phyloP scores from a whole-genome alignment of 352 stramenopile species.

The Blastocystis sp. region DNA sequence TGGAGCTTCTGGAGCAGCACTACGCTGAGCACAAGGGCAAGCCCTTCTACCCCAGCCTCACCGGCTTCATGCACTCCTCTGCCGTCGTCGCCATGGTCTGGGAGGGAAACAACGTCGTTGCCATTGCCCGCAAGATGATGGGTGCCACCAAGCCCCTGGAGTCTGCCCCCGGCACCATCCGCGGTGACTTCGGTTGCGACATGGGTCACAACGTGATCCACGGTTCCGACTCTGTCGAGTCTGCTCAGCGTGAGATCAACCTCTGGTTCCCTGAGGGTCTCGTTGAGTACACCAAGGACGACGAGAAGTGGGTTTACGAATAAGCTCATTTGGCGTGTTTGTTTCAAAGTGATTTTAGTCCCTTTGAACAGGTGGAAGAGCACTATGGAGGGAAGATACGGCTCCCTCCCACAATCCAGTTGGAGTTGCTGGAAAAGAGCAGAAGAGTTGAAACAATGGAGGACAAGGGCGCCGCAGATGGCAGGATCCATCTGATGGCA shows the following conservation, averaged over 20 bases:
- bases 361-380: no score
- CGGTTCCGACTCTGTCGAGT: constrained; percentile 92
- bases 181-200: constrained; percentile 86
- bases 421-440: no score
- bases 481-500: neutral
- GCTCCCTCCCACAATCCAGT: no score
- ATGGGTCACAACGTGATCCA: constrained; percentile 90
- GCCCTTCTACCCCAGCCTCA: constrained; percentile 86
- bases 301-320: constrained; percentile 91
- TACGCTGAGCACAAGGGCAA: constrained; percentile 88
- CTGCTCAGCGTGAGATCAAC: constrained; percentile 91
- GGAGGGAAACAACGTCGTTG: constrained; percentile 87
- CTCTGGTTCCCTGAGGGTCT: constrained; percentile 94
- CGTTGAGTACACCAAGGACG: constrained; percentile 83
- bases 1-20: constrained; percentile 81
- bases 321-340: constrained; percentile 66
- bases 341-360: neutral
- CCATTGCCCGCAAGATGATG: constrained; percentile 89
- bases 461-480: neutral
- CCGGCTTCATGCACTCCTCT: constrained; percentile 90
- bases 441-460: no score
- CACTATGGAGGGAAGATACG: no score
- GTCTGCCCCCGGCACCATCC: constrained; percentile 90
- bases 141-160: constrained; percentile 92
- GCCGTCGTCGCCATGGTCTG: constrained; percentile 77